These are phyloP conservation scores for Cercospora brassicicola DNA, from an alignment of 2,329 filamentous ascomycete genomes.

Conservation along the genomic window DNA sequence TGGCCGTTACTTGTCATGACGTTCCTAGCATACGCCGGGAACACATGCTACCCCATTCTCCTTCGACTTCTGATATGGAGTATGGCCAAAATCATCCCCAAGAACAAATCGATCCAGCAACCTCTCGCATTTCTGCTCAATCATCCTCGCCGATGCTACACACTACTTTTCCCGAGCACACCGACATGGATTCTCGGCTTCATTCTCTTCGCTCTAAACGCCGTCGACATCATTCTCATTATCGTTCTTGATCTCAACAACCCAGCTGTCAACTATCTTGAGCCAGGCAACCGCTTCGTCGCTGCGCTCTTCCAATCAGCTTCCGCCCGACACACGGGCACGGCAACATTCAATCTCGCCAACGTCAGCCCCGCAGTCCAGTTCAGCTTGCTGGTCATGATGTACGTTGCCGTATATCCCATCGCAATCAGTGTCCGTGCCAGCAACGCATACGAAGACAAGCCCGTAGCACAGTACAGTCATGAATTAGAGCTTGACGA, in stretches of 20 bases:
- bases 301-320: conserved; percentile 61
- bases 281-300: conserved; percentile 51
- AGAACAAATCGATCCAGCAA: conserved; percentile 48
- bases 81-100: conserved; percentile 32
- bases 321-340: conserved; percentile 16
- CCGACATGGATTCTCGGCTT: conserved; percentile 60
- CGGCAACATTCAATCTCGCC: conserved; percentile 35
- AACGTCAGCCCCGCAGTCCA: conserved; percentile 45
- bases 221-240: conserved; percentile 54
- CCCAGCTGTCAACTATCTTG: conserved; percentile 47
- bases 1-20: conserved; percentile 41
- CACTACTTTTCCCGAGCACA: conserved; percentile 60
- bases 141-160: conserved; percentile 64
- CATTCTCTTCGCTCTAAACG: conserved; percentile 55
- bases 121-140: conserved; percentile 59
- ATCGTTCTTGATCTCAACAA: conserved; percentile 60
- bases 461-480: conserved; percentile 60
- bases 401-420: conserved; percentile 64
- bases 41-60: conserved; percentile 60
- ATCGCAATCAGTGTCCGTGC: conserved; percentile 63
- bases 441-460: conserved; percentile 63
- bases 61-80: conserved; percentile 61
- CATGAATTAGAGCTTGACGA: conserved; percentile 31
- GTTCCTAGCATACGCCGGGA: conserved; percentile 50
- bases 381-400: conserved; percentile 62